phyloP scores from a whole-genome alignment of 2,329 filamentous ascomycete species.

The Botrytis tulipae region DNA sequence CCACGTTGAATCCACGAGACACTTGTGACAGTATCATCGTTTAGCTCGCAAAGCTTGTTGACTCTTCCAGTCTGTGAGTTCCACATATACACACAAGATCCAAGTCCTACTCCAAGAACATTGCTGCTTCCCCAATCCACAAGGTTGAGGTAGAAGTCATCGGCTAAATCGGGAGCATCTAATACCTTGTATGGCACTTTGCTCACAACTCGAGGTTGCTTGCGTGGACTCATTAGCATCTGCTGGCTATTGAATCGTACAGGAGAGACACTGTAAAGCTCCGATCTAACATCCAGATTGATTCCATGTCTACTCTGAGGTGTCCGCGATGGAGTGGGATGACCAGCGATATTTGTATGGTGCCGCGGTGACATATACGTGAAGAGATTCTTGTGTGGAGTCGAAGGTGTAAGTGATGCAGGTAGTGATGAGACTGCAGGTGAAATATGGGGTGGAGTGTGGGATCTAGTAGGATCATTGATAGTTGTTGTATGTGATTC shows the following conservation, averaged over 20 bases:
- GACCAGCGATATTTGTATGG: constrained; percentile 68
- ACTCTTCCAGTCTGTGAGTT: constrained; percentile 89
- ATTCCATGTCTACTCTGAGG: constrained; percentile 84
- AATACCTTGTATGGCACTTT: constrained; percentile 98
- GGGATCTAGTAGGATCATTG: constrained; percentile 68
- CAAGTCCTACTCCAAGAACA: constrained; percentile 87
- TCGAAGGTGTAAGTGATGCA: constrained; percentile 81
- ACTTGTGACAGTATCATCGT: constrained; percentile 92
- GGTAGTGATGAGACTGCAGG: constrained; percentile 59
- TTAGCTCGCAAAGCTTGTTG: constrained; percentile 87
- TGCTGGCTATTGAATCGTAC: constrained; percentile 91
- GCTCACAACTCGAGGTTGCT: constrained; percentile 84
- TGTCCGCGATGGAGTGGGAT: constrained; percentile 84
- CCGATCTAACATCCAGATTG: constrained; percentile 84
- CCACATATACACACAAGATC: constrained; percentile 97
- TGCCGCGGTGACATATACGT: constrained; percentile 77
- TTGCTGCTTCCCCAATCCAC: constrained; percentile 98
- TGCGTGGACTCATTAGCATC: constrained; percentile 85
- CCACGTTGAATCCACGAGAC: constrained; percentile 98
- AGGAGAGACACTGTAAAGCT: constrained; percentile 93
- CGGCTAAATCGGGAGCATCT: constrained; percentile 91
- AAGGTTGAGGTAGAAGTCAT: constrained; percentile 96
- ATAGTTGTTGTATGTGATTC: constrained; percentile 57
- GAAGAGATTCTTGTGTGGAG: constrained; percentile 96
- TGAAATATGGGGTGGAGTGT: constrained; percentile 73